Evolutionary conservation across 148 eudicot species (phyloP).

Genomic region (Rhododendron vialii): DNA sequence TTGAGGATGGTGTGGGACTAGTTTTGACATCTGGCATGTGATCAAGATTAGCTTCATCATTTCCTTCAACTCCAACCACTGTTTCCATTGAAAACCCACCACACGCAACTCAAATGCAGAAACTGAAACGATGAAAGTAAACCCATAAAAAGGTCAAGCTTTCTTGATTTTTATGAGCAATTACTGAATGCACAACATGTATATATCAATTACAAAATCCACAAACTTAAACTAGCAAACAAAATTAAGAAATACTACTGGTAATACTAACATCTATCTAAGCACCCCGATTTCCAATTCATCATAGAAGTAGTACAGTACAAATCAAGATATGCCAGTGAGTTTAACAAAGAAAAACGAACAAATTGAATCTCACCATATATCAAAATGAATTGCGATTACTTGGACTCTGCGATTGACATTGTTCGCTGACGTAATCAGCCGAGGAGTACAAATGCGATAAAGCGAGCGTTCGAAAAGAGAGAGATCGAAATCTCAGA

Average conservation of each 20-base stretch:
- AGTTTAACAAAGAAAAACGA: background rate
- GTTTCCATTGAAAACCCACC: conserved; percentile 54
- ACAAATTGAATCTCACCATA: conserved; percentile 10
- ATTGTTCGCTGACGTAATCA: background rate
- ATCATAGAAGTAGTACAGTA: background rate
- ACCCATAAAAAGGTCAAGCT: background rate
- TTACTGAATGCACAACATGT: background rate
- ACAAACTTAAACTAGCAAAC: background rate
- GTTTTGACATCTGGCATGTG: conserved; percentile 18
- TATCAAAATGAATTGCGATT: background rate
- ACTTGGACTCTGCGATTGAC: background rate
- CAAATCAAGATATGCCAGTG: background rate
- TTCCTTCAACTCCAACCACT: conserved; percentile 33
- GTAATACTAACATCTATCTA: background rate
- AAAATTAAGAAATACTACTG: background rate
- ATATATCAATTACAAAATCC: background rate
- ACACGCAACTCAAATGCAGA: conserved; percentile 33
- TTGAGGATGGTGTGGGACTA: conserved; percentile 21
- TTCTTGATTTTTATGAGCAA: background rate
- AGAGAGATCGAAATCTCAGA: too few relatives aligned
- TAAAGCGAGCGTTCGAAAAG: background rate
- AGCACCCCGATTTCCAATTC: background rate
- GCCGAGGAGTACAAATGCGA: background rate
- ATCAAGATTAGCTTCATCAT: conserved; percentile 31
- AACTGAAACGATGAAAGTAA: conserved; percentile 26